Conservation (phyloP, 768 basidiomycete species). For the Nidularia pulvinata region DNA sequence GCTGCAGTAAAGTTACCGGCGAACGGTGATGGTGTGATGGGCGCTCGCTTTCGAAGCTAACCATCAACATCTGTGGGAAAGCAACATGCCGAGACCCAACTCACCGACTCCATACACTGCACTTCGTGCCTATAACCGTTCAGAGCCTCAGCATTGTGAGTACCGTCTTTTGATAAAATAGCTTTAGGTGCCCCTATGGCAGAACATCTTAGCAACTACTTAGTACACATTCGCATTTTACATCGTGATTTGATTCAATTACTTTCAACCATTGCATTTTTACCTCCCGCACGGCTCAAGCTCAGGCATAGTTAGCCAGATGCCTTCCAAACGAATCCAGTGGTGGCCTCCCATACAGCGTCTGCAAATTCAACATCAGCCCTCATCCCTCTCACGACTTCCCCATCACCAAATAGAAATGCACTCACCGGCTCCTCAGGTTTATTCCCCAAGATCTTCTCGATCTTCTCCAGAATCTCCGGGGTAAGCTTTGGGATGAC, state of each 20-base stretch:
- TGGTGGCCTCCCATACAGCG: conserved; percentile 12
- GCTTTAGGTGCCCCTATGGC: too few relatives aligned
- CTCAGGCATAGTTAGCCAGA: background rate
- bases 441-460: conserved; percentile 61
- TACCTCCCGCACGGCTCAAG: conserved; percentile 3
- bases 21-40: too few relatives aligned
- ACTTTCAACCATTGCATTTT: conserved; percentile 8
- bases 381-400: background rate
- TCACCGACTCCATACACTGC: too few relatives aligned
- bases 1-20: too few relatives aligned
- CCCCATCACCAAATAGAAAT: background rate
- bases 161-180: too few relatives aligned
- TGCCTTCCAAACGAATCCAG: conserved; percentile 12
- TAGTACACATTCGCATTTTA: too few relatives aligned
- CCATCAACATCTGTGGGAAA: too few relatives aligned
- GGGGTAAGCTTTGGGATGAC: conserved; percentile 74
- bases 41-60: too few relatives aligned
- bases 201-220: too few relatives aligned
- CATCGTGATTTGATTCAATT: background rate
- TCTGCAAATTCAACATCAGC: background rate
- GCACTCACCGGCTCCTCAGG: conserved; percentile 35
- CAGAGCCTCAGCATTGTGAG: too few relatives aligned
- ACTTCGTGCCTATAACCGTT: too few relatives aligned
- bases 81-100: too few relatives aligned
- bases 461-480: conserved; percentile 65